Conservation (phyloP, 2,329 filamentous ascomycete genomes). For the Lachnellula occidentalis region DNA sequence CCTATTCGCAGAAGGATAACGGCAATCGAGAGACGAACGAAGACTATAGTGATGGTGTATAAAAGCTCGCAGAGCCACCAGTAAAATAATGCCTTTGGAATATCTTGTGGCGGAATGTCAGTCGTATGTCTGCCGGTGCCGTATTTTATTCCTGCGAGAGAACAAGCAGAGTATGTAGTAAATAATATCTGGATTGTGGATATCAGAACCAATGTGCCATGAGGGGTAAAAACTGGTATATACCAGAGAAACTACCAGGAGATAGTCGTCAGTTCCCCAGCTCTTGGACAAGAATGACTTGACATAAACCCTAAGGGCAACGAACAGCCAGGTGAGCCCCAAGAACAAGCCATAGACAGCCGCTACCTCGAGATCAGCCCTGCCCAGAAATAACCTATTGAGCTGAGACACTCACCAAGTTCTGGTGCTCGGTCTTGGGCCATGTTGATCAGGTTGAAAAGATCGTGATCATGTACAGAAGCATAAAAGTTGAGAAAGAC, state of each 20-base stretch:
- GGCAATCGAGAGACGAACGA: conserved; percentile 40
- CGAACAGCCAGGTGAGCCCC: conserved; percentile 21
- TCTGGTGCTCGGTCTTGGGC: conserved; percentile 13
- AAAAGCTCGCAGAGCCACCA: conserved; percentile 54
- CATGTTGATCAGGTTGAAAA: conserved; percentile 1
- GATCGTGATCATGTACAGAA: not conserved
- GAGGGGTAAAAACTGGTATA: not conserved
- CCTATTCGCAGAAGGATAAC: conserved; percentile 50
- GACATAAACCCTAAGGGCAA: conserved; percentile 21
- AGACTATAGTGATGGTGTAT: conserved; percentile 43
- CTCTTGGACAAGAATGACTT: conserved; percentile 19
- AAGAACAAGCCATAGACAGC: conserved; percentile 18
- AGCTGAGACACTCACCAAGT: conserved; percentile 7
- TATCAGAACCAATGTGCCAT: not conserved
- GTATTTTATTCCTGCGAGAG: conserved; percentile 14
- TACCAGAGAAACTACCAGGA: conserved; percentile 21
- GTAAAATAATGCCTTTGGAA: conserved; percentile 17
- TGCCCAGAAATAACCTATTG: not conserved
- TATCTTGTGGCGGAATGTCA: conserved; percentile 10
- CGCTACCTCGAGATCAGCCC: conserved; percentile 10
- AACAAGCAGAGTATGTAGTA: conserved; percentile 13
- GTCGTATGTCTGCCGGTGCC: conserved; percentile 19
- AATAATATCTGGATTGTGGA: conserved; percentile 14
- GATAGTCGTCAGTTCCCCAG: conserved; percentile 23
- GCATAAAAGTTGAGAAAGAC: not conserved